Base-by-base conservation (phyloP, 208 protist species). In the Acanthamoeba lenticulata region DNA sequence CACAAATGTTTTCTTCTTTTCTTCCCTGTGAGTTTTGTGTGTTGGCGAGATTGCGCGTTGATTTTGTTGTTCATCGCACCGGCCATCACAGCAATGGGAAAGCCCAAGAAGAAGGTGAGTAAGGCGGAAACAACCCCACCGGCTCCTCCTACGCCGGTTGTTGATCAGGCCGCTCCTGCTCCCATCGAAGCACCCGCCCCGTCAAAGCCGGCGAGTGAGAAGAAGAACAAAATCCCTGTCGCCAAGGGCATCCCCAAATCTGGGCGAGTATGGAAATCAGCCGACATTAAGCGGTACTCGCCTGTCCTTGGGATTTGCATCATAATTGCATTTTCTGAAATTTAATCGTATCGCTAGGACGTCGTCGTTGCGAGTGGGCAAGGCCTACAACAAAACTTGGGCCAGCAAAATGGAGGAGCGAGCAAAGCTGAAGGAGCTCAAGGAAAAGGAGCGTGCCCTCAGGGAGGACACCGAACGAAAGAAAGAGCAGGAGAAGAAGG, bases 401-500 rank as follows among this genome's bases (percentile, higher is more conserved):
- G 36, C 21, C 17, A 19, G 2, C 40, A 85, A 85, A 40, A 29
- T n/a, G 42, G 19, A 85, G 27, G 74, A 85, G 42, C 36, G 74
- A 13, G 74, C 45, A 21, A 85, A 85, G 42, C 42, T 85, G 42
- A 85, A 85, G 74, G 11, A n/a, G 42, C 21, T 85, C 11, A 85
- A 85, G 42, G 74, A 15, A 15, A 45, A 85, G n/a, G 74, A 85
- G 42, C 36, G 44, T 24, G 36, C 44, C 40, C 74, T 85, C 40
- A 85, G 52, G 74, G 74, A 85, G 24, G 74, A 85, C 17, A 36
- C 74, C 44, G 21, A 52, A 19, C 74, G 36, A 24, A 85, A 85
- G 74, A 85, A 85, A 40, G 74, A 85, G 74, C 42, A 85, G 42
- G 74, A 85, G 74, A 85, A 85, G 74, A 27, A 85, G 74, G 74